A percentile compares a stretch with the other conserved stretches of the same genome.
Conservation (phyloP, 352 stramenopile species). For the Phytophthora crassamura region DNA sequence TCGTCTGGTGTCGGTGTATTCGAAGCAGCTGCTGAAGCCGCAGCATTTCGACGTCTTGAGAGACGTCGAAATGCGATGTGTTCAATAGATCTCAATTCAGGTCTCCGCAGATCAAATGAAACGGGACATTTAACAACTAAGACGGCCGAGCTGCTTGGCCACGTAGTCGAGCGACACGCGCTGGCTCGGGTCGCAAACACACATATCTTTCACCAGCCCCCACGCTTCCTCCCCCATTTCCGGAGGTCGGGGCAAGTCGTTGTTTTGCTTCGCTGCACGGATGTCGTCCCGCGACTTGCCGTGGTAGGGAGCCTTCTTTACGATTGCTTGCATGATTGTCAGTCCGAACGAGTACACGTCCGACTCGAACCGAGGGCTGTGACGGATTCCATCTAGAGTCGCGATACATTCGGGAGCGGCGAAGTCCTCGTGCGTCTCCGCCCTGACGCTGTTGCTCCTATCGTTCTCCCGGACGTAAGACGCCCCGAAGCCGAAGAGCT, state of each 20-base stretch:
- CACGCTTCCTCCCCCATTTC: slow-evolving; percentile 16
- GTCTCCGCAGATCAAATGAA: no score
- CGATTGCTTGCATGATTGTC: slow-evolving; percentile 35
- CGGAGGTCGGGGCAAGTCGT: background rate
- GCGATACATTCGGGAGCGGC: slow-evolving; percentile 32
- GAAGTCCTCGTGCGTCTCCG: slow-evolving; percentile 27
- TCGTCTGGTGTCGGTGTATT: no score
- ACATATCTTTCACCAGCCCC: no score
- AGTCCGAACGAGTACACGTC: slow-evolving; percentile 48
- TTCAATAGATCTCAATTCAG: no score
- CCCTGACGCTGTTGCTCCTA: slow-evolving; percentile 24
- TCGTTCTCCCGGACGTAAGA: slow-evolving; percentile 37
- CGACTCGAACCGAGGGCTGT: slow-evolving; percentile 30
- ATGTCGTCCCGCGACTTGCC: slow-evolving; percentile 5
- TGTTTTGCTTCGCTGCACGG: slow-evolving; percentile 1
- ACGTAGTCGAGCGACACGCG: no score
- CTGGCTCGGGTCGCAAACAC: no score
- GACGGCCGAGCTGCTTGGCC: no score
- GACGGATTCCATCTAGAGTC: background rate
- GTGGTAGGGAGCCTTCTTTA: slow-evolving; percentile 16
- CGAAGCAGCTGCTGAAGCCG: no score
- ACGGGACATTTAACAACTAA: no score
- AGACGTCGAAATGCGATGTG: no score
- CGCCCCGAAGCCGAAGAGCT: slow-evolving; percentile 43
- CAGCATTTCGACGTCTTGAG: no score